A percentile compares a stretch with the other conserved stretches of the same genome.
Conservation (phyloP, 2,329 filamentous ascomycete species). For the Alternaria sp. region DNA sequence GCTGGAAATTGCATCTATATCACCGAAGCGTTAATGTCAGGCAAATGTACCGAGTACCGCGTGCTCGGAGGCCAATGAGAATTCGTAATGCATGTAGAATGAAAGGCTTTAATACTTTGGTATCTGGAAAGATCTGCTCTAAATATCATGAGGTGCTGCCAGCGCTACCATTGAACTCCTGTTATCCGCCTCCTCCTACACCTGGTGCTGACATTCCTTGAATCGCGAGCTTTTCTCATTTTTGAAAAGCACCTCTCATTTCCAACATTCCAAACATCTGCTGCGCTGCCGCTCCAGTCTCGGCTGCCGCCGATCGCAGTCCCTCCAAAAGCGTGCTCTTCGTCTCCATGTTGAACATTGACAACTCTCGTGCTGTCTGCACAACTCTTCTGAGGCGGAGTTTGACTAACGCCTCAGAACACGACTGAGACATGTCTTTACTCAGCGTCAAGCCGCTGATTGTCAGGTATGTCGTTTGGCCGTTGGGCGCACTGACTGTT, state of each 20-base stretch:
- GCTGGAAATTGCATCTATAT: not conserved
- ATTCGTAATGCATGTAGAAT: not conserved
- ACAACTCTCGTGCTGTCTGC: not conserved
- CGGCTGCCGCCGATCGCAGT: not conserved
- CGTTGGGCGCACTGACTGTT: not conserved
- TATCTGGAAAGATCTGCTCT: not conserved
- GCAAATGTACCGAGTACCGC: not conserved
- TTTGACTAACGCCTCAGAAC: not conserved
- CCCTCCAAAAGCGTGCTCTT: not conserved
- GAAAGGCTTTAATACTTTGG: not conserved
- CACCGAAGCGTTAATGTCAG: not conserved
- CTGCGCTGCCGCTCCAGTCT: not conserved
- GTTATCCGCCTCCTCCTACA: not conserved
- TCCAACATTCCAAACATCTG: not conserved
- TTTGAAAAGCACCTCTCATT: not conserved
- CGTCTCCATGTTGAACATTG: not conserved
- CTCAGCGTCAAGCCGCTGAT: not conserved
- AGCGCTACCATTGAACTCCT: not conserved
- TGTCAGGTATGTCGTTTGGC: not conserved
- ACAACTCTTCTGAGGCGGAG: not conserved
- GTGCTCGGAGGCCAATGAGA: not conserved
- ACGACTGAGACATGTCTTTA: not conserved
- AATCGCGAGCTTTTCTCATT: not conserved
- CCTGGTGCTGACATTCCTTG: not conserved
- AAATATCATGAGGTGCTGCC: not conserved